Percentiles rank a stretch among this genome's conserved stretches.
phyloP scores from a whole-genome alignment of 1,284 basidiomycete genomes.

The Athelia psychrophila region DNA sequence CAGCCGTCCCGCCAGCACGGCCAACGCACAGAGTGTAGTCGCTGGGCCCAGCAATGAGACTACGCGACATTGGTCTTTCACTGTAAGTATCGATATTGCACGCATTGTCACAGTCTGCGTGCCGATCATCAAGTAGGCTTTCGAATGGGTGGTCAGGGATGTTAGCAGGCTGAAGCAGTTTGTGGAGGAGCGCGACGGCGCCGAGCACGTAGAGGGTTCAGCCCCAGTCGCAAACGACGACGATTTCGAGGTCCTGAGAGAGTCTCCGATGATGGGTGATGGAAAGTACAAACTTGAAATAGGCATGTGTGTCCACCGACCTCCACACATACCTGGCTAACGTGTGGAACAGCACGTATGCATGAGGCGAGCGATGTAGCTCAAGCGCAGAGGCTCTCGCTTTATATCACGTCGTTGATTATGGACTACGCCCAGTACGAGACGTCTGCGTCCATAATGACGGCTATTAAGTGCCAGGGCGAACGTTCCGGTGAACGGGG shows the following conservation, averaged over 20 bases:
- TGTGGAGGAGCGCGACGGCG: constrained; percentile 38
- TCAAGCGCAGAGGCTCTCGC: constrained; percentile 39
- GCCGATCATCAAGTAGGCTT: constrained; percentile 42
- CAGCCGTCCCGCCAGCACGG: neutral
- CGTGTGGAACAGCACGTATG: constrained; percentile 22
- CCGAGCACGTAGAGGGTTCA: constrained; percentile 10
- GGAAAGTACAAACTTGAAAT: constrained; percentile 74
- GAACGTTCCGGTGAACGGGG: constrained; percentile 58
- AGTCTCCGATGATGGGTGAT: constrained; percentile 66
- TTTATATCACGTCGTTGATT: constrained; percentile 66
- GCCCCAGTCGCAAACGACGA: constrained; percentile 20
- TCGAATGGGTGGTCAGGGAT: constrained; percentile 64
- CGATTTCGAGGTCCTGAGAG: constrained; percentile 60
- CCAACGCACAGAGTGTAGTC: neutral
- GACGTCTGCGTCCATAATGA: constrained; percentile 64
- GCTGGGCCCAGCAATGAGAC: constrained; percentile 34
- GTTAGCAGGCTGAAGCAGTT: constrained; percentile 52
- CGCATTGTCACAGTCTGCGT: neutral
- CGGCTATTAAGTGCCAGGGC: constrained; percentile 67
- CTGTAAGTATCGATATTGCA: constrained; percentile 32
- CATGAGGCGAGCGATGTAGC: constrained; percentile 20
- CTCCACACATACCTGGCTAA: neutral
- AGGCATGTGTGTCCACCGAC: constrained; percentile 30
- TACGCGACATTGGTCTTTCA: constrained; percentile 60
- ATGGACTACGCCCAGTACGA: constrained; percentile 57